Percentiles rank a stretch among this genome's conserved stretches.
These are phyloP conservation scores for Lepiota venenata DNA, from an alignment of 768 basidiomycete genomes.

Conservation along the genomic window DNA sequence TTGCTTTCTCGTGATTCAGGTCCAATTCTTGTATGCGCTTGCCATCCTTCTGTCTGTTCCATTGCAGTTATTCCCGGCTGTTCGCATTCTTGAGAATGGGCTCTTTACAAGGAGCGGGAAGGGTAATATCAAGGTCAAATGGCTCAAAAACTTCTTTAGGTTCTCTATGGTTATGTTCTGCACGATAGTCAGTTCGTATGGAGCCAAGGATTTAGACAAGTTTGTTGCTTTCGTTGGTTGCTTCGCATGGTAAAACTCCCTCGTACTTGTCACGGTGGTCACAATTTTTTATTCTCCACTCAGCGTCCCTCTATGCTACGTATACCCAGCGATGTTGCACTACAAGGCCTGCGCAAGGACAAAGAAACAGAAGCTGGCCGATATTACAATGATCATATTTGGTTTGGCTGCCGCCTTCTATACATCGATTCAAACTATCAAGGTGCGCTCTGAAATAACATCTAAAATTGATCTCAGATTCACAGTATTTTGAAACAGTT, in stretches of 20 bases:
- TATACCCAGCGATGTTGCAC: slow-evolving; percentile 93
- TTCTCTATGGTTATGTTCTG: slow-evolving; percentile 75
- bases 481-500: slow-evolving; percentile 36
- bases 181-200: slow-evolving; percentile 77
- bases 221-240: slow-evolving; percentile 92
- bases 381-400: slow-evolving; percentile 74
- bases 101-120: slow-evolving; percentile 90
- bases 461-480: not conserved
- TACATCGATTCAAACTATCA: slow-evolving; percentile 77
- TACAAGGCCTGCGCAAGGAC: slow-evolving; percentile 83
- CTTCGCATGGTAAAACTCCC: slow-evolving; percentile 77
- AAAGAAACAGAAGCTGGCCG: slow-evolving; percentile 56
- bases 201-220: slow-evolving; percentile 90
- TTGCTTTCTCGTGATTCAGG: slow-evolving; percentile 30
- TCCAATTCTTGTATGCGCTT: slow-evolving; percentile 85
- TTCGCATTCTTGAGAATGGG: slow-evolving; percentile 96
- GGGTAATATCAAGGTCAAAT: slow-evolving; percentile 76
- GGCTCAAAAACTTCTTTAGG: slow-evolving; percentile 92
- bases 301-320: slow-evolving; percentile 90
- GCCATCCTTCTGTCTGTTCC: slow-evolving; percentile 92
- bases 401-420: slow-evolving; percentile 70
- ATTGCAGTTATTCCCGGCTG: slow-evolving; percentile 96
- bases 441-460: slow-evolving; percentile 37
- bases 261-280: not conserved
- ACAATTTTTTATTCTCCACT: not conserved